These are phyloP conservation scores for Monosporascus sp. DNA, from an alignment of 2,329 filamentous ascomycete genomes.

Conservation along the genomic window DNA sequence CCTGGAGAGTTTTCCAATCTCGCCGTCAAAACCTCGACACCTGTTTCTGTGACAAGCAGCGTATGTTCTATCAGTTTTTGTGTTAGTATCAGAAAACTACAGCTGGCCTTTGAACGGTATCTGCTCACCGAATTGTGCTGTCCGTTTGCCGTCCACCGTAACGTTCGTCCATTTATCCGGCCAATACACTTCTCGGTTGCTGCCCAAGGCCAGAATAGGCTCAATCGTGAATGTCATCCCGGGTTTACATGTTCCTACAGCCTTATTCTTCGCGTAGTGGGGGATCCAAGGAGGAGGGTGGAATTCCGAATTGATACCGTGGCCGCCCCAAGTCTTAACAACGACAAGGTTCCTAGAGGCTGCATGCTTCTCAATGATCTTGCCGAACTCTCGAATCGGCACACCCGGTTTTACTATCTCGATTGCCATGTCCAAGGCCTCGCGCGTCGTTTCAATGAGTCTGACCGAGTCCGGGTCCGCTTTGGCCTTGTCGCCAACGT, in stretches of 20 bases:
- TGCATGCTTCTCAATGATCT: slow-evolving; percentile 87
- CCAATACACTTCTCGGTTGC: slow-evolving; percentile 87
- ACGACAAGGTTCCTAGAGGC: slow-evolving; percentile 78
- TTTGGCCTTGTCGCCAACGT: slow-evolving; percentile 79
- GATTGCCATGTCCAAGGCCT: slow-evolving; percentile 84
- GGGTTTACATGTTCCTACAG: slow-evolving; percentile 81
- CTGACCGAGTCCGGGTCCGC: slow-evolving; percentile 78
- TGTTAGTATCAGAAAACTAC: background rate
- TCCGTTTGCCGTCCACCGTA: slow-evolving; percentile 77
- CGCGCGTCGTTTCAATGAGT: slow-evolving; percentile 82
- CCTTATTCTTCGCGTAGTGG: slow-evolving; percentile 96
- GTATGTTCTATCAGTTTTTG: slow-evolving; percentile 57
- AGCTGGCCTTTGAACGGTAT: slow-evolving; percentile 4
- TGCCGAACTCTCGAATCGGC: slow-evolving; percentile 83
- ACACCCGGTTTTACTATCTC: slow-evolving; percentile 85
- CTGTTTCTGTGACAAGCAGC: slow-evolving; percentile 74
- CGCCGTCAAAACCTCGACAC: slow-evolving; percentile 74
- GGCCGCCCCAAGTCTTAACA: slow-evolving; percentile 89
- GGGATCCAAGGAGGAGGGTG: slow-evolving; percentile 88
- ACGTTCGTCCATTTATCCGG: slow-evolving; percentile 96
- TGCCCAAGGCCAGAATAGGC: slow-evolving; percentile 90
- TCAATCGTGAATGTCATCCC: slow-evolving; percentile 98
- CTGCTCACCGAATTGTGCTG: slow-evolving; percentile 76
- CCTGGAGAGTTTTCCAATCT: slow-evolving; percentile 65
- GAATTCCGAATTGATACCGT: slow-evolving; percentile 88